phyloP scores from a whole-genome alignment of 2,329 filamentous ascomycete genomes.

The Zasmidium angulare region DNA sequence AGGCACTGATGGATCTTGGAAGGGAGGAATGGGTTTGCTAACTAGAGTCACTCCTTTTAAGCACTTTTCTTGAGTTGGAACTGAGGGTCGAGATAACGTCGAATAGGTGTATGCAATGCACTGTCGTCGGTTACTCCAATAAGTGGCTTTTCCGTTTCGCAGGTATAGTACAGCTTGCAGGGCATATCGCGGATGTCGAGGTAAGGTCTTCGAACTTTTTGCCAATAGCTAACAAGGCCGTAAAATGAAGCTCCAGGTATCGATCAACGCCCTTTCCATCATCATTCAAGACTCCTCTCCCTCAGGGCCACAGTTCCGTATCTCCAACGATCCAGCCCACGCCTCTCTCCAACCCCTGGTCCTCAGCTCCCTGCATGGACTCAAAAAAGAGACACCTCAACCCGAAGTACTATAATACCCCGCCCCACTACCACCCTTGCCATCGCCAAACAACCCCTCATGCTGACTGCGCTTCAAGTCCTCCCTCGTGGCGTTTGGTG shows the following conservation, averaged over 20 bases:
- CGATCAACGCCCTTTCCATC: no score
- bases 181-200: no score
- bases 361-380: background rate
- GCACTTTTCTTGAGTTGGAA: constrained; percentile 16
- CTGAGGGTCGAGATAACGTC: background rate
- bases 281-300: no score
- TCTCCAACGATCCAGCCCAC: background rate
- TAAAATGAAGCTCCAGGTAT: no score
- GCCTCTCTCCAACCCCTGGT: background rate
- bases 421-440: constrained; percentile 7
- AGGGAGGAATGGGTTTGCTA: constrained; percentile 10
- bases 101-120: no score
- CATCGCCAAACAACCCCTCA: constrained; percentile 27
- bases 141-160: no score
- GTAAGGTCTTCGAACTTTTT: no score
- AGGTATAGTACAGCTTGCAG: no score
- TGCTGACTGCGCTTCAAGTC: constrained; percentile 33
- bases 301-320: no score
- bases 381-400: background rate
- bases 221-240: no score
- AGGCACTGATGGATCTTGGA: background rate
- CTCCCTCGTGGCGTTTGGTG: background rate
- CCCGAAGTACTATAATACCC: constrained; percentile 4
- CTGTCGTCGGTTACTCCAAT: no score
- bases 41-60: constrained; percentile 28